Evolutionary conservation across 1,284 basidiomycete genomes (phyloP).

Genomic region (Sutorius eximius): DNA sequence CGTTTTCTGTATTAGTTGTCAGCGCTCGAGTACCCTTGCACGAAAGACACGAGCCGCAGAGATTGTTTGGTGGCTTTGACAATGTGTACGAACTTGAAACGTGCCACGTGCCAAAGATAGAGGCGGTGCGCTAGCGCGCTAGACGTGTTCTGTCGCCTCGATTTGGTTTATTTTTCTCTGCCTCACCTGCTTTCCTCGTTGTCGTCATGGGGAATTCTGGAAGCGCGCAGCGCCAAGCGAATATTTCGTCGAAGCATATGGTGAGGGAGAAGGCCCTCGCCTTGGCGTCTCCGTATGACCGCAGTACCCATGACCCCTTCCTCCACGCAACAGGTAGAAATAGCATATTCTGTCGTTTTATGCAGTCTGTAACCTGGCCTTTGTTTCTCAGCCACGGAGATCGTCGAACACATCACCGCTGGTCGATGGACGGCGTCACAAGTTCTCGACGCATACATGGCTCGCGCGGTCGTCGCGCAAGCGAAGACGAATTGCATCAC

Average conservation of each 20-base stretch:
- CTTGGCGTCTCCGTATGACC: conserved; percentile 22
- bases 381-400: conserved; percentile 54
- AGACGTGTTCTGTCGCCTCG: neutral
- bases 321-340: conserved; percentile 29
- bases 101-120: too few relatives aligned
- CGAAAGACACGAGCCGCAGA: too few relatives aligned
- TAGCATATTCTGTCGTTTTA: neutral
- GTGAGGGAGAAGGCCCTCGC: conserved; percentile 26
- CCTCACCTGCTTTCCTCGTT: neutral
- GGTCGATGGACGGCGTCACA: conserved; percentile 72
- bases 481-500: conserved; percentile 73
- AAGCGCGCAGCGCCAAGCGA: conserved; percentile 20
- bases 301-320: conserved; percentile 17
- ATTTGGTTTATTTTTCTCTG: neutral
- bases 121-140: too few relatives aligned
- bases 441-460: conserved; percentile 74
- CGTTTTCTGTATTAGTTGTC: neutral
- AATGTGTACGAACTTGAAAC: too few relatives aligned
- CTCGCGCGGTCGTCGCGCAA: conserved; percentile 65
- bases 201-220: conserved; percentile 11
- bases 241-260: conserved; percentile 22
- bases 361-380: neutral
- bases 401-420: conserved; percentile 55
- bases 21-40: neutral
- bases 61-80: too few relatives aligned